A percentile compares a stretch with the other conserved stretches of the same genome.
phyloP scores from a whole-genome alignment of 1,284 basidiomycete genomes.

The Cryptococcus wingfieldii region DNA sequence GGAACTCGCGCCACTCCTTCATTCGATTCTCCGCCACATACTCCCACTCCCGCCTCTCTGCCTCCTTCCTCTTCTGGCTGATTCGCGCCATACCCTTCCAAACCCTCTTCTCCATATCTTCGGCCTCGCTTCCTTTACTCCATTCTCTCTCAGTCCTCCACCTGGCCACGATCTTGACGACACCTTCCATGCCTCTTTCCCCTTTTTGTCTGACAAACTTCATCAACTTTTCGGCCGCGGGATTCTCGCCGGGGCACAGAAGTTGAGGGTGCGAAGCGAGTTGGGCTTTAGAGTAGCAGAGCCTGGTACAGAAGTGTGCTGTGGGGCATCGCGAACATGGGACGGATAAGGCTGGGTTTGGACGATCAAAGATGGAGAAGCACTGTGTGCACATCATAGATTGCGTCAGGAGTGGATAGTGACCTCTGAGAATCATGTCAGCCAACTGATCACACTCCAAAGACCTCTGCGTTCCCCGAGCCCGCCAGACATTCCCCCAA shows the following conservation, averaged over 20 bases:
- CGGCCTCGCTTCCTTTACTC: slow-evolving; percentile 53
- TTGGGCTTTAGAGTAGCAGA: slow-evolving; percentile 58
- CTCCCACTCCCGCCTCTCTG: slow-evolving; percentile 41
- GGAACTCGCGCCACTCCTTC: slow-evolving; percentile 63
- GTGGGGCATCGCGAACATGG: slow-evolving; percentile 43
- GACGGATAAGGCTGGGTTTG: slow-evolving; percentile 23
- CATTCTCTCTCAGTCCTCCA: slow-evolving; percentile 59
- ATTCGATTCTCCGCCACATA: slow-evolving; percentile 53
- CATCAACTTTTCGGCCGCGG: slow-evolving; percentile 60
- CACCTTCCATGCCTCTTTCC: slow-evolving; percentile 73
- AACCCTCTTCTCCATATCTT: slow-evolving; percentile 28
- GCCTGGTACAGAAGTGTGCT: slow-evolving; percentile 70
- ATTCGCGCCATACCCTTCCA: slow-evolving; percentile 42
- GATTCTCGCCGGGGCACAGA: slow-evolving; percentile 70
- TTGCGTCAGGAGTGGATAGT: slow-evolving; percentile 19
- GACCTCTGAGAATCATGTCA: slow-evolving; percentile 12
- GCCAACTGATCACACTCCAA: background rate
- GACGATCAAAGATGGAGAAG: slow-evolving; percentile 26
- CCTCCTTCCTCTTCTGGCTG: slow-evolving; percentile 34
- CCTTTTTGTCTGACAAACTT: slow-evolving; percentile 57
- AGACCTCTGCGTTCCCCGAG: background rate
- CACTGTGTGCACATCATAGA: slow-evolving; percentile 38
- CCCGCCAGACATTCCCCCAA: no score
- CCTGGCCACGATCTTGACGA: slow-evolving; percentile 61
- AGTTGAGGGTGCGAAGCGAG: slow-evolving; percentile 61